Percentiles rank a stretch among this genome's conserved stretches.
Conservation (phyloP, 73 alveolate genomes). For the Paramecium sonneborni region DNA sequence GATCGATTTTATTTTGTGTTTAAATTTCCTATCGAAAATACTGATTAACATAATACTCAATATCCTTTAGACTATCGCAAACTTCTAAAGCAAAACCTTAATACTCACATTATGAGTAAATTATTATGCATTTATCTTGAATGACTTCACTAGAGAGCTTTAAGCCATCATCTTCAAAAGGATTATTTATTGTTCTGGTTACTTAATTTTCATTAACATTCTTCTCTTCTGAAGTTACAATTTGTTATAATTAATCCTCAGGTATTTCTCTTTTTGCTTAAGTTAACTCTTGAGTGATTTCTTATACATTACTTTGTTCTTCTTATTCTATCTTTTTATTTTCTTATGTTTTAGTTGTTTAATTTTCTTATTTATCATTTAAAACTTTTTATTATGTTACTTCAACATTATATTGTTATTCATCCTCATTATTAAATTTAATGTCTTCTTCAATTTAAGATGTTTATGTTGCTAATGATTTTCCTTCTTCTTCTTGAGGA, state of each 20-base stretch:
- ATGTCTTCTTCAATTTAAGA: background rate
- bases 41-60: constrained; percentile 4
- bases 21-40: constrained; percentile 15
- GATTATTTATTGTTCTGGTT: background rate
- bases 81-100: constrained; percentile 23
- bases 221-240: background rate
- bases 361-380: background rate
- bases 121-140: background rate
- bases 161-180: background rate
- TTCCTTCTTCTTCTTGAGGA: background rate
- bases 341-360: background rate
- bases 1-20: background rate
- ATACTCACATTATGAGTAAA: constrained; percentile 24
- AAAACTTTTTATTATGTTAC: background rate
- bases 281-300: background rate
- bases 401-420: background rate
- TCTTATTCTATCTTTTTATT: background rate
- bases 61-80: constrained; percentile 8
- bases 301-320: background rate
- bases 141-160: background rate
- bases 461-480: background rate
- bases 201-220: background rate
- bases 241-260: background rate
- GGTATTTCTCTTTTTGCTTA: background rate
- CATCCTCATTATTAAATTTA: background rate